Percentiles rank a stretch among this genome's conserved stretches.
These are phyloP conservation scores for Crucihimalaya himalaica DNA, from an alignment of 345 rosid species.

Conservation along the genomic window DNA sequence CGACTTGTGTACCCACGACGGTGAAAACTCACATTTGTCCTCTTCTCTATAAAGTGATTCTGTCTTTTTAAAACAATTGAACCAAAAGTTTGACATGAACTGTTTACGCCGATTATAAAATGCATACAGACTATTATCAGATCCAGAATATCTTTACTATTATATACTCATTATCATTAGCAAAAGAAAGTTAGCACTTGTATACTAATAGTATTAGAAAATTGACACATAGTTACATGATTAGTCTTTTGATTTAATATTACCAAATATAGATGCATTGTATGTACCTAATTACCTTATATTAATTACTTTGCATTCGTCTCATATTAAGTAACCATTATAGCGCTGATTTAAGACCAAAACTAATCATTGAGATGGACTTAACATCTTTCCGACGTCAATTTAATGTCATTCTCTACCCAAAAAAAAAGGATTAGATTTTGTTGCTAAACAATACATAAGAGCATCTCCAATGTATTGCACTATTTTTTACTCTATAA, in stretches of 20 bases:
- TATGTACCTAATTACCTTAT: slow-evolving; percentile 26
- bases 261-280: background rate
- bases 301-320: slow-evolving; percentile 17
- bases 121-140: slow-evolving; percentile 11
- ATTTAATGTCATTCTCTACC: slow-evolving; percentile 18
- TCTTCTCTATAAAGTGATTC: slow-evolving; percentile 26
- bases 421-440: background rate
- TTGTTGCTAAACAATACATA: background rate
- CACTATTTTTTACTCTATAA: too few species aligned
- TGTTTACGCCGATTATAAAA: slow-evolving; percentile 8
- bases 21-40: slow-evolving; percentile 41
- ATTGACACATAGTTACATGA: background rate
- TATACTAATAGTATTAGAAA: background rate
- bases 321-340: slow-evolving; percentile 7
- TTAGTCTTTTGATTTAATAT: slow-evolving; percentile 4
- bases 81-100: slow-evolving; percentile 20
- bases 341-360: slow-evolving; percentile 14
- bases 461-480: too few species aligned
- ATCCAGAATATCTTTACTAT: background rate
- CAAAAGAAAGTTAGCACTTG: background rate
- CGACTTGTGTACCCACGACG: slow-evolving; percentile 35
- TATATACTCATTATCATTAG: background rate
- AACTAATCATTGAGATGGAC: slow-evolving; percentile 31
- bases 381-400: background rate
- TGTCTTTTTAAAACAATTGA: background rate